A percentile compares a stretch with the other conserved stretches of the same genome.
These are phyloP conservation scores for Trichoderma gamsii DNA, from an alignment of 495 filamentous ascomycete species.

Conservation along the genomic window DNA sequence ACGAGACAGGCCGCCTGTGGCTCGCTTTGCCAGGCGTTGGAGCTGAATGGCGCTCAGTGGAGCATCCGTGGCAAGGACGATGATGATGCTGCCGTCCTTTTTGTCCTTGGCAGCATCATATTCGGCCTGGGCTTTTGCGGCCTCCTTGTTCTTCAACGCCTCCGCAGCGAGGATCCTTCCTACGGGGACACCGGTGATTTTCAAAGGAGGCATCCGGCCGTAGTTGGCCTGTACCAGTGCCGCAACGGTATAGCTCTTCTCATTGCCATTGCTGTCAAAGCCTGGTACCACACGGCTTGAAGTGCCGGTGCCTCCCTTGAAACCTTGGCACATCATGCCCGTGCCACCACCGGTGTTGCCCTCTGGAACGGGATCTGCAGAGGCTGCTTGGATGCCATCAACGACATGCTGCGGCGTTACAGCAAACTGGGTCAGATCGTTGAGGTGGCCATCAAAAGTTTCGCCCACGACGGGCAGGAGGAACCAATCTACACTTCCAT, in stretches of 20 bases:
- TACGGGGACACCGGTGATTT: slow-evolving; percentile 44
- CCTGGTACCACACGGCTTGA: slow-evolving; percentile 40
- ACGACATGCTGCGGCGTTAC: slow-evolving; percentile 39
- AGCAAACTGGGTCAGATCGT: slow-evolving; percentile 38
- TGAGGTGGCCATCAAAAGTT: slow-evolving; percentile 47
- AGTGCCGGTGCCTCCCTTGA: slow-evolving; percentile 48
- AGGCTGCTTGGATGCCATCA: slow-evolving; percentile 37
- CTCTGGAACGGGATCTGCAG: slow-evolving; percentile 37
- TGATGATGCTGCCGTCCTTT: slow-evolving; percentile 47
- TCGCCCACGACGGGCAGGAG: slow-evolving; percentile 47
- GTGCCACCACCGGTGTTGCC: slow-evolving; percentile 49
- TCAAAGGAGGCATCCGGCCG: slow-evolving; percentile 37
- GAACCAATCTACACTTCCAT: slow-evolving; percentile 40
- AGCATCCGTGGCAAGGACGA: slow-evolving; percentile 47
- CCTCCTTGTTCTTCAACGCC: slow-evolving; percentile 23
- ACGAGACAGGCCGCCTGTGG: slow-evolving; percentile 42
- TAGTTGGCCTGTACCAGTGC: slow-evolving; percentile 50
- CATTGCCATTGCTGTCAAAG: slow-evolving; percentile 22
- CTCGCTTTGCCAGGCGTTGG: slow-evolving; percentile 47
- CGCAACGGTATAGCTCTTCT: slow-evolving; percentile 42
- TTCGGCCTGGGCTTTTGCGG: not conserved
- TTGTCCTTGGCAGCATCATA: slow-evolving; percentile 16
- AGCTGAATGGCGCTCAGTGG: slow-evolving; percentile 45
- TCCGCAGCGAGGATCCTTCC: slow-evolving; percentile 33
- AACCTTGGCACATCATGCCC: slow-evolving; percentile 48